These are phyloP conservation scores for Odontarrhena argentea DNA, from an alignment of 345 rosid genomes.

Conservation along the genomic window DNA sequence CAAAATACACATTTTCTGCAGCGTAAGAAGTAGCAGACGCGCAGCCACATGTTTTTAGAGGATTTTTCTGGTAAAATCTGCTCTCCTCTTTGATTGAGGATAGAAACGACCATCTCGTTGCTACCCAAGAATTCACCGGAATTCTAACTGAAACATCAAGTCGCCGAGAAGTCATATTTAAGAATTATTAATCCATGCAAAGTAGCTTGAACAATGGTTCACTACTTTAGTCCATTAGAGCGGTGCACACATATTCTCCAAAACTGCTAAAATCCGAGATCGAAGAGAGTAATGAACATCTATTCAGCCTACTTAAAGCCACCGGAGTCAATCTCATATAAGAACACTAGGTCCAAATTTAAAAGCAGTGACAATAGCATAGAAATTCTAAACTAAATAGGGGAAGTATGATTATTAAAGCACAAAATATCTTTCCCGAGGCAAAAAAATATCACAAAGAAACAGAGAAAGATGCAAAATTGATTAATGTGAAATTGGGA, in stretches of 20 bases:
- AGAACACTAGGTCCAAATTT: neutral
- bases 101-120: conserved; percentile 49
- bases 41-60: conserved; percentile 40
- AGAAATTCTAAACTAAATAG: neutral
- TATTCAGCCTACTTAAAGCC: neutral
- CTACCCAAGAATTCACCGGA: conserved; percentile 45
- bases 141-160: conserved; percentile 52
- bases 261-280: neutral
- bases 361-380: no score
- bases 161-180: neutral
- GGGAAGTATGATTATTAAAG: neutral
- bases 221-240: neutral
- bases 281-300: neutral
- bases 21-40: conserved; percentile 45
- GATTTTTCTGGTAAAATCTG: conserved; percentile 37
- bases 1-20: conserved; percentile 42
- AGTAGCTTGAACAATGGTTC: neutral
- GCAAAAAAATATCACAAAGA: neutral
- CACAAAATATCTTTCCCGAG: neutral
- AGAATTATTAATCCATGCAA: neutral
- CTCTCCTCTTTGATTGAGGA: conserved; percentile 51
- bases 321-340: neutral
- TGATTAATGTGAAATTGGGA: neutral
- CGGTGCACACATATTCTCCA: neutral
- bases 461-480: neutral